Evolutionary conservation across 1,284 basidiomycete genomes (phyloP).

Genomic region (Ceratobasidium sp.): DNA sequence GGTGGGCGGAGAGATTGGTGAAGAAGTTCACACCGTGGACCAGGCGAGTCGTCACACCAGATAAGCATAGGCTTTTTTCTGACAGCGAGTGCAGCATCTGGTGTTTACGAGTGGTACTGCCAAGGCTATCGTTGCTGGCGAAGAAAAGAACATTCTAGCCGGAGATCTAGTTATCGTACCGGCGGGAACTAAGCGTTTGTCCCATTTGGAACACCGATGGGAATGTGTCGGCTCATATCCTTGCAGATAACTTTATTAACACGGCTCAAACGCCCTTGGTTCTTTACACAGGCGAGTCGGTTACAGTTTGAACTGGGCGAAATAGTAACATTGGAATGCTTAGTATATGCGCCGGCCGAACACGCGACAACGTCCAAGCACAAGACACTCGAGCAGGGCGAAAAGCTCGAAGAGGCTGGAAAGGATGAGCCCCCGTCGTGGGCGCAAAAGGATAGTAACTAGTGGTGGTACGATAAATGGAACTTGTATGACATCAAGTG

Average conservation of each 20-base stretch:
- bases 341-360: slow-evolving; percentile 47
- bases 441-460: slow-evolving; percentile 35
- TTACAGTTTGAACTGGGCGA: slow-evolving; percentile 1
- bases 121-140: slow-evolving; percentile 48
- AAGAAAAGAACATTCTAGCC: slow-evolving; percentile 51
- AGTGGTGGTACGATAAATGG: slow-evolving; percentile 9
- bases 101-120: slow-evolving; percentile 42
- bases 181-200: slow-evolving; percentile 46
- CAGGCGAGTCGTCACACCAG: slow-evolving; percentile 6
- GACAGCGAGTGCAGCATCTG: slow-evolving; percentile 32
- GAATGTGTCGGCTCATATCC: neutral
- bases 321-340: neutral
- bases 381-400: slow-evolving; percentile 47
- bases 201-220: neutral
- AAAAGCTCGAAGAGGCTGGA: slow-evolving; percentile 45
- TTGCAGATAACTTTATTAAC: slow-evolving; percentile 47
- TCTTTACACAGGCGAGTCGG: slow-evolving; percentile 41
- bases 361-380: slow-evolving; percentile 46
- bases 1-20: slow-evolving; percentile 45
- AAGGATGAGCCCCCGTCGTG: slow-evolving; percentile 47
- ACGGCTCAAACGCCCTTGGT: slow-evolving; percentile 42
- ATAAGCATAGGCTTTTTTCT: neutral
- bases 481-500: slow-evolving; percentile 29
- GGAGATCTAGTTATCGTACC: slow-evolving; percentile 49
- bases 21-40: slow-evolving; percentile 47